These are phyloP conservation scores for Calonectria hongkongensis DNA, from an alignment of 2,329 filamentous ascomycete species.

Conservation along the genomic window DNA sequence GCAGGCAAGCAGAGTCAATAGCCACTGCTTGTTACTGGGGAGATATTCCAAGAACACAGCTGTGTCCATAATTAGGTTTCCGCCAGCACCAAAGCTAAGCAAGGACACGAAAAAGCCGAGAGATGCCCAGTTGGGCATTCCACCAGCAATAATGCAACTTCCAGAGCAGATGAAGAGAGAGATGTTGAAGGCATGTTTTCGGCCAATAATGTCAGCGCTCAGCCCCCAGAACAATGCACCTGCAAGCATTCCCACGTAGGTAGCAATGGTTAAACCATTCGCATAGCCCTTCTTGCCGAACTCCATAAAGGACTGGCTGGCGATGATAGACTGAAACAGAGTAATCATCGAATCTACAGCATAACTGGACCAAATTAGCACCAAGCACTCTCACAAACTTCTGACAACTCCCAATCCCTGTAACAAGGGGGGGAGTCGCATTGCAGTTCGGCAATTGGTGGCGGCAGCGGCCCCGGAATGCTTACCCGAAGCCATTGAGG, in stretches of 20 bases:
- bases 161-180: slow-evolving; percentile 78
- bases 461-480: slow-evolving; percentile 3
- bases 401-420: not conserved
- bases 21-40: slow-evolving; percentile 67
- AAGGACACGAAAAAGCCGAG: slow-evolving; percentile 79
- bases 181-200: slow-evolving; percentile 81
- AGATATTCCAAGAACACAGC: slow-evolving; percentile 72
- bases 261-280: slow-evolving; percentile 76
- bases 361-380: slow-evolving; percentile 58
- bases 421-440: not conserved
- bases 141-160: slow-evolving; percentile 77
- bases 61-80: slow-evolving; percentile 71
- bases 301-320: slow-evolving; percentile 74
- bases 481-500: slow-evolving; percentile 75
- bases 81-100: slow-evolving; percentile 76
- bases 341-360: slow-evolving; percentile 68
- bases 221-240: slow-evolving; percentile 82
- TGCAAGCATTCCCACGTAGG: slow-evolving; percentile 73
- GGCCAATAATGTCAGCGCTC: slow-evolving; percentile 80
- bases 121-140: slow-evolving; percentile 79
- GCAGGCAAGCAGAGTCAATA: slow-evolving; percentile 66
- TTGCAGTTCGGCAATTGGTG: not conserved
- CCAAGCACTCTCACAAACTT: not conserved
- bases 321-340: slow-evolving; percentile 78
- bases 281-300: slow-evolving; percentile 73